Conservation (phyloP, 1,284 basidiomycete genomes). For the Sporisorium sorghi region DNA sequence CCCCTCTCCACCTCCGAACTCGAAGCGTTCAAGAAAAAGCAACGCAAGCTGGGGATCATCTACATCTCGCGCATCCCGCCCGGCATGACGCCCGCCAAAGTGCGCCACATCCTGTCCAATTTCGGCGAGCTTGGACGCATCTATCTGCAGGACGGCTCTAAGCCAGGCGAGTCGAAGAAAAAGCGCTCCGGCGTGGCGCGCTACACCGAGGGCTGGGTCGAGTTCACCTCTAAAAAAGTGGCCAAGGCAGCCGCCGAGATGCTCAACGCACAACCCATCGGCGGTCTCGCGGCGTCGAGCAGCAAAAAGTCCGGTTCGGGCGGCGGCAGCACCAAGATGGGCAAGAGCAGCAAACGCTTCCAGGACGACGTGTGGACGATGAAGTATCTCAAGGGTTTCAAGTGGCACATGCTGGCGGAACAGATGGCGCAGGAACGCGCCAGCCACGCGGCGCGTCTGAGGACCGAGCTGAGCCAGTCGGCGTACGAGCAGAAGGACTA, state of each 20-base stretch:
- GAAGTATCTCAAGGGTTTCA: slow-evolving; percentile 97
- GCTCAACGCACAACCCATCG: slow-evolving; percentile 95
- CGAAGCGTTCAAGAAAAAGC: slow-evolving; percentile 60
- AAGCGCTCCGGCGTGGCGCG: slow-evolving; percentile 73
- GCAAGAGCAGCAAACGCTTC: slow-evolving; percentile 73
- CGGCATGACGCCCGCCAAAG: slow-evolving; percentile 97
- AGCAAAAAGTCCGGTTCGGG: slow-evolving; percentile 51
- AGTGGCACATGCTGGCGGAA: slow-evolving; percentile 98
- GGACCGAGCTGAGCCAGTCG: slow-evolving; percentile 91
- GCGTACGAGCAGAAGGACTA: slow-evolving; percentile 91
- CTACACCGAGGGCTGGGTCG: slow-evolving; percentile 97
- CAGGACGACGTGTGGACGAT: slow-evolving; percentile 99
- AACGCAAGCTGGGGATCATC: slow-evolving; percentile 76
- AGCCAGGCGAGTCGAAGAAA: slow-evolving; percentile 36
- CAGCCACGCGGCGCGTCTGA: slow-evolving; percentile 84
- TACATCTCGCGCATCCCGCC: slow-evolving; percentile 97
- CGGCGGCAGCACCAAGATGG: slow-evolving; percentile 52
- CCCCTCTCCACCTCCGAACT: slow-evolving; percentile 56
- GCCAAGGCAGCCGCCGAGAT: slow-evolving; percentile 91
- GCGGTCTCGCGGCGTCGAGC: slow-evolving; percentile 49
- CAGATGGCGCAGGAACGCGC: slow-evolving; percentile 97
- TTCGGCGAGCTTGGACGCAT: slow-evolving; percentile 67
- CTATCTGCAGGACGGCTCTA: slow-evolving; percentile 63
- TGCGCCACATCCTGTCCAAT: slow-evolving; percentile 76
- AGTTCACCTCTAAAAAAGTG: slow-evolving; percentile 92